A percentile compares a stretch with the other conserved stretches of the same genome.
Conservation (phyloP, 345 rosid genomes). For the Camelina sativa region DNA sequence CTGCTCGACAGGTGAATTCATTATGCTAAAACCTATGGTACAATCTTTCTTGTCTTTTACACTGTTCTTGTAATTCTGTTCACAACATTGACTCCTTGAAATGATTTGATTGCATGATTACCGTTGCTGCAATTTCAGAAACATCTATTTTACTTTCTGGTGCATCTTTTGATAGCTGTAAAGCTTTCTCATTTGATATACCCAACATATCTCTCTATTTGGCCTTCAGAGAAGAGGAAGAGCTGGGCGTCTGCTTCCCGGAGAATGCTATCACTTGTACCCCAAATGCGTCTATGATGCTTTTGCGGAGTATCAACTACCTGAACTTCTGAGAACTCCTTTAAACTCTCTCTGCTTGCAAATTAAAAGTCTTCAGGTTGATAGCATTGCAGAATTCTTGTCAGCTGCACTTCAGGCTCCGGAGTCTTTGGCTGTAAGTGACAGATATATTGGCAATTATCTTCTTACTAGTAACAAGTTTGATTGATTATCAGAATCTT, state of each 20-base stretch:
- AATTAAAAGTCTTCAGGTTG: constrained; percentile 93
- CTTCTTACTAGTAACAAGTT: background rate
- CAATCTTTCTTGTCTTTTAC: constrained; percentile 4
- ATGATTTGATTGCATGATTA: constrained; percentile 14
- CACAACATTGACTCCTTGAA: constrained; percentile 1
- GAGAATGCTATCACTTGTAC: constrained; percentile 93
- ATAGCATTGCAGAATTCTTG: constrained; percentile 87
- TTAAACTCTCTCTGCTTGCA: constrained; percentile 98
- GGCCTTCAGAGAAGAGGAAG: constrained; percentile 85
- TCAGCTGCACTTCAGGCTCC: constrained; percentile 98
- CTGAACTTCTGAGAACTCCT: constrained; percentile 98
- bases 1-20: constrained; percentile 76
- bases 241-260: constrained; percentile 97
- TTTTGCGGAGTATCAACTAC: constrained; percentile 97
- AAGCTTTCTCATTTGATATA: constrained; percentile 22
- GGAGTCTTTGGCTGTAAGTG: constrained; percentile 84
- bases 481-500: constrained; percentile 1
- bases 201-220: constrained; percentile 11
- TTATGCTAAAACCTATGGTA: constrained; percentile 6
- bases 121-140: constrained; percentile 17
- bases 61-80: background rate
- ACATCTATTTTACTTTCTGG: constrained; percentile 19
- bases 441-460: constrained; percentile 21
- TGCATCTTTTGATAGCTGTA: constrained; percentile 9
- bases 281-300: constrained; percentile 93